These are phyloP conservation scores for Elaeagnus macrophylla DNA, from an alignment of 306 rosid genomes.

Conservation along the genomic window DNA sequence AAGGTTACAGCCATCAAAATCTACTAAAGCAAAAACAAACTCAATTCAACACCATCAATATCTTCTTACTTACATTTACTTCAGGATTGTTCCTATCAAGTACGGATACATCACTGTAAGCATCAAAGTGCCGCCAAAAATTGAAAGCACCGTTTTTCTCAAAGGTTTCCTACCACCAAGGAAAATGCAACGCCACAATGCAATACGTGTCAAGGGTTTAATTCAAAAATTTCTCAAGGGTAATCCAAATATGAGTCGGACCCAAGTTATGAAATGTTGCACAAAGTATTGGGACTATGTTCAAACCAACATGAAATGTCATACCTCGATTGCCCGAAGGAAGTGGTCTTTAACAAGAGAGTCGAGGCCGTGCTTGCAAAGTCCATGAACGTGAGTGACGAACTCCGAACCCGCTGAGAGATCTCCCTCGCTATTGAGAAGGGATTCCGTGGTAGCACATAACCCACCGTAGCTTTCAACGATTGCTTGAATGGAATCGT, in stretches of 20 bases:
- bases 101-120: slow-evolving; percentile 27
- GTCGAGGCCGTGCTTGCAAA: slow-evolving; percentile 52
- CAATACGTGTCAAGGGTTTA: neutral
- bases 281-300: neutral
- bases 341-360: slow-evolving; percentile 74
- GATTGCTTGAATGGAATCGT: slow-evolving; percentile 35
- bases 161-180: slow-evolving; percentile 46
- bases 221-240: neutral
- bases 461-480: slow-evolving; percentile 42
- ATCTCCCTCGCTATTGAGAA: slow-evolving; percentile 45
- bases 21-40: neutral
- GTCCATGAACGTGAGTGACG: slow-evolving; percentile 44
- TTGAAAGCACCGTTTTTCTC: slow-evolving; percentile 61
- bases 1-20: neutral
- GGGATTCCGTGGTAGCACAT: slow-evolving; percentile 44
- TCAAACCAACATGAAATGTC: neutral
- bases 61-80: neutral
- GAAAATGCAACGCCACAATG: neutral
- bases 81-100: slow-evolving; percentile 25
- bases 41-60: neutral
- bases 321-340: slow-evolving; percentile 60
- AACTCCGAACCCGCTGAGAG: slow-evolving; percentile 53
- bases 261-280: neutral
- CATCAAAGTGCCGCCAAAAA: slow-evolving; percentile 76
- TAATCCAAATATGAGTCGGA: neutral